A percentile compares a stretch with the other conserved stretches of the same genome.
These are phyloP conservation scores for Coniferiporia weirii DNA, from an alignment of 1,284 basidiomycete genomes.

Conservation along the genomic window DNA sequence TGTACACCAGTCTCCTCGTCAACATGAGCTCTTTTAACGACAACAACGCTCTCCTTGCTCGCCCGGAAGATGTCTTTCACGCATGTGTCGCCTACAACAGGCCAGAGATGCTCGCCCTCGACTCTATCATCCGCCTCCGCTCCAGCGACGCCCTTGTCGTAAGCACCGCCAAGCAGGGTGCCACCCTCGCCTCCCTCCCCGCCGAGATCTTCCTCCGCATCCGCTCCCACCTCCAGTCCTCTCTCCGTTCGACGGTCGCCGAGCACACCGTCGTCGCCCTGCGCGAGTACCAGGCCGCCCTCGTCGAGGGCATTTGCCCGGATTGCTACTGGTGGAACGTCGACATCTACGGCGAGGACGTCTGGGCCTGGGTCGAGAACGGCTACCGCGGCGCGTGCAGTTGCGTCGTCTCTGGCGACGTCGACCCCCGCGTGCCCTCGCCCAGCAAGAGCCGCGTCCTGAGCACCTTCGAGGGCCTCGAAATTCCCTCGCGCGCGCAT, in stretches of 20 bases:
- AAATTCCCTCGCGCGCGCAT: slow-evolving; percentile 14
- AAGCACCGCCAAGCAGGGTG: slow-evolving; percentile 14
- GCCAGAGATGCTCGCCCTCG: slow-evolving; percentile 37
- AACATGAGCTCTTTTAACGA: background rate
- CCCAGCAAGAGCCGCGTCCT: slow-evolving; percentile 5
- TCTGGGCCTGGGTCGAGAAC: slow-evolving; percentile 38
- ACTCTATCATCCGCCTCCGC: slow-evolving; percentile 29
- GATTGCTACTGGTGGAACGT: slow-evolving; percentile 43
- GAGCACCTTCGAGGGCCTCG: slow-evolving; percentile 5
- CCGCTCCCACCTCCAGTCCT: slow-evolving; percentile 34
- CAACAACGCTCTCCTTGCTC: background rate
- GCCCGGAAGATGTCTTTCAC: slow-evolving; percentile 35
- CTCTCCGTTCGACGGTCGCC: slow-evolving; percentile 33
- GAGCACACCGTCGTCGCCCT: slow-evolving; percentile 34
- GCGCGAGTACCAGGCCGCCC: slow-evolving; percentile 34
- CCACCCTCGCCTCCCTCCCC: slow-evolving; percentile 30
- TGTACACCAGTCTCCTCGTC: background rate
- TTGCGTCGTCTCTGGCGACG: slow-evolving; percentile 17
- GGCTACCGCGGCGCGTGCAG: slow-evolving; percentile 18
- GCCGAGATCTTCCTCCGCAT: slow-evolving; percentile 45
- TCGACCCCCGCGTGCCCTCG: slow-evolving; percentile 9
- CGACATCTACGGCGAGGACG: slow-evolving; percentile 42
- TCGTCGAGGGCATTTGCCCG: slow-evolving; percentile 37
- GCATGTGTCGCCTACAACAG: slow-evolving; percentile 44
- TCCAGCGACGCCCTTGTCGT: slow-evolving; percentile 23